Conservation (phyloP, 2,329 filamentous ascomycete genomes). For the Neodidymelliopsis sp. region DNA sequence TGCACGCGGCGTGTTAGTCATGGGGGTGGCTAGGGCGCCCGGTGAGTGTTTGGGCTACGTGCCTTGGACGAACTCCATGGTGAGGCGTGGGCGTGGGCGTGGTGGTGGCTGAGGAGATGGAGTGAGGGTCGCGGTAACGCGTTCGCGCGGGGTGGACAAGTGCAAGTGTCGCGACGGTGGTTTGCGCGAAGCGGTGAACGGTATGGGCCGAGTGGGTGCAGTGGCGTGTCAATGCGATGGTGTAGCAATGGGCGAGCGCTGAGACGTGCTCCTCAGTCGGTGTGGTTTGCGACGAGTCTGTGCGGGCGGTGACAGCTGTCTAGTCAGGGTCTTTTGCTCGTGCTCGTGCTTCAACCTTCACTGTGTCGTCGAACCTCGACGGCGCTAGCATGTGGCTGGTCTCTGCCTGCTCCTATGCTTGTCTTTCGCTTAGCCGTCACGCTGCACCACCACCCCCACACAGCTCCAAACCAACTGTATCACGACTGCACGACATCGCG, state of each 20-base stretch:
- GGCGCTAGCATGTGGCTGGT: conserved; percentile 12
- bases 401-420: conserved; percentile 2
- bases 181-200: conserved; percentile 18
- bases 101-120: conserved; percentile 7
- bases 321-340: conserved; percentile 4
- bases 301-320: conserved; percentile 27
- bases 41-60: conserved; percentile 8
- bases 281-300: conserved; percentile 16
- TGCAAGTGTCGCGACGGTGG: conserved; percentile 4
- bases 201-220: conserved; percentile 2
- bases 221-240: conserved; percentile 9
- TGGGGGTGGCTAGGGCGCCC: not conserved
- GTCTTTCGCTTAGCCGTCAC: conserved; percentile 10
- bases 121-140: conserved; percentile 26
- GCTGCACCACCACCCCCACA: conserved; percentile 7
- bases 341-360: conserved; percentile 14
- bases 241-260: conserved; percentile 4
- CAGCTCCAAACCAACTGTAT: conserved; percentile 14
- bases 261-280: conserved; percentile 16
- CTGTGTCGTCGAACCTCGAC: not conserved
- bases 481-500: conserved; percentile 28
- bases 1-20: conserved; percentile 31
- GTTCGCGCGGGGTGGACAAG: conserved; percentile 14
- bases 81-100: conserved; percentile 20
- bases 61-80: conserved; percentile 44